Evolutionary conservation across 1,139 yeast genomes (phyloP).

Genomic region (Saccharomyces hybrid): DNA sequence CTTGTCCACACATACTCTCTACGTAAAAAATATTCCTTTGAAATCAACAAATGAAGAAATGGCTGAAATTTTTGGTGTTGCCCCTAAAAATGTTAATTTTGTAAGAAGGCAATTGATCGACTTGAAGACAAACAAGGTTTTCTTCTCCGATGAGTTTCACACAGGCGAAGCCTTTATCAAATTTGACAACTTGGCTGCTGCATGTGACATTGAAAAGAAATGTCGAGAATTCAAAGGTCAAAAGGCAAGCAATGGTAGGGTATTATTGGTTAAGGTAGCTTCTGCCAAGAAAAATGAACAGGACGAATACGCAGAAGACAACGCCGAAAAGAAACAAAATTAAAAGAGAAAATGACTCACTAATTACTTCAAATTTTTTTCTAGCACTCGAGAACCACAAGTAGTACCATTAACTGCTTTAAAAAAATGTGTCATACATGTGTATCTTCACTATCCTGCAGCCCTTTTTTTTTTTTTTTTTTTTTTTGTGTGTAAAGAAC

Average conservation of each 20-base stretch:
- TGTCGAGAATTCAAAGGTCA: slow-evolving; percentile 25
- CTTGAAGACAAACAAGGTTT: slow-evolving; percentile 20
- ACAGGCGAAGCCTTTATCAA: slow-evolving; percentile 32
- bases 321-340: background rate
- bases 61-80: slow-evolving; percentile 27
- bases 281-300: slow-evolving; percentile 24
- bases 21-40: slow-evolving; percentile 30
- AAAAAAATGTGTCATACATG: background rate
- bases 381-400: background rate
- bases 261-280: slow-evolving; percentile 29
- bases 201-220: slow-evolving; percentile 20
- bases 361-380: background rate
- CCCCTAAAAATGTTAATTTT: slow-evolving; percentile 23
- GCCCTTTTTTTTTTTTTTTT: background rate
- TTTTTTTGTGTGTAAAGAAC: background rate
- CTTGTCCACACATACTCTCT: slow-evolving; percentile 26
- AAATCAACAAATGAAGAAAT: slow-evolving; percentile 27
- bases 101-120: slow-evolving; percentile 31
- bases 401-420: background rate
- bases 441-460: background rate
- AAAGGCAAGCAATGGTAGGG: slow-evolving; percentile 26
- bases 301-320: background rate
- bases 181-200: slow-evolving; percentile 14
- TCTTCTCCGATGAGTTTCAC: slow-evolving; percentile 26
- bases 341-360: background rate